Conservation (phyloP, 2,329 filamentous ascomycete genomes). For the Diaporthe citrichinensis region DNA sequence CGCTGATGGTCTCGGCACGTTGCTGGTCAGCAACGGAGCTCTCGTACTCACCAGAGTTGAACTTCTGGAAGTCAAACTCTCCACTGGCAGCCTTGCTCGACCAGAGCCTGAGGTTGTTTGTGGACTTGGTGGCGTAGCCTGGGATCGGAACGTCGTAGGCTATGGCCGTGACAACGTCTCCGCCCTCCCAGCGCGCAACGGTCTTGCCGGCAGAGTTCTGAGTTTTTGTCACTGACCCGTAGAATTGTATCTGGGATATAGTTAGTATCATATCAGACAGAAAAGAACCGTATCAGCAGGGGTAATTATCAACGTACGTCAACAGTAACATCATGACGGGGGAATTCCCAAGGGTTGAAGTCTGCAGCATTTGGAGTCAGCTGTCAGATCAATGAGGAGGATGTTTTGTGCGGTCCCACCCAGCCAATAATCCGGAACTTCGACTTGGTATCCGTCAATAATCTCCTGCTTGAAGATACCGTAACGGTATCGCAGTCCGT, state of each 20-base stretch:
- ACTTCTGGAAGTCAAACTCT: slow-evolving; percentile 99
- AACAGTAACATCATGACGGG: slow-evolving; percentile 93
- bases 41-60: slow-evolving; percentile 94
- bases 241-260: slow-evolving; percentile 83
- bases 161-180: slow-evolving; percentile 91
- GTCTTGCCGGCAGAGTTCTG: slow-evolving; percentile 83
- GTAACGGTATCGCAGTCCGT: slow-evolving; percentile 94
- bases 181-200: slow-evolving; percentile 86
- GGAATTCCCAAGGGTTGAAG: slow-evolving; percentile 99
- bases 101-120: slow-evolving; percentile 97
- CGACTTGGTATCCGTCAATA: slow-evolving; percentile 96
- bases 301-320: slow-evolving; percentile 67
- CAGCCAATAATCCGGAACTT: slow-evolving; percentile 98
- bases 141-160: slow-evolving; percentile 95
- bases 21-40: slow-evolving; percentile 98
- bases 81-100: slow-evolving; percentile 97
- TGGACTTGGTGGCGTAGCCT: slow-evolving; percentile 89
- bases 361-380: slow-evolving; percentile 59
- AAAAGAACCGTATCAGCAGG: background rate
- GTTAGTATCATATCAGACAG: slow-evolving; percentile 3
- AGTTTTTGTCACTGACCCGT: slow-evolving; percentile 84
- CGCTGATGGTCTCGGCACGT: slow-evolving; percentile 98
- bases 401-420: no score
- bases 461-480: slow-evolving; percentile 99
- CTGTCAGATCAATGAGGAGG: no score